These are phyloP conservation scores for Myriosclerotinia curreyana DNA, from an alignment of 2,329 filamentous ascomycete genomes.

Conservation along the genomic window DNA sequence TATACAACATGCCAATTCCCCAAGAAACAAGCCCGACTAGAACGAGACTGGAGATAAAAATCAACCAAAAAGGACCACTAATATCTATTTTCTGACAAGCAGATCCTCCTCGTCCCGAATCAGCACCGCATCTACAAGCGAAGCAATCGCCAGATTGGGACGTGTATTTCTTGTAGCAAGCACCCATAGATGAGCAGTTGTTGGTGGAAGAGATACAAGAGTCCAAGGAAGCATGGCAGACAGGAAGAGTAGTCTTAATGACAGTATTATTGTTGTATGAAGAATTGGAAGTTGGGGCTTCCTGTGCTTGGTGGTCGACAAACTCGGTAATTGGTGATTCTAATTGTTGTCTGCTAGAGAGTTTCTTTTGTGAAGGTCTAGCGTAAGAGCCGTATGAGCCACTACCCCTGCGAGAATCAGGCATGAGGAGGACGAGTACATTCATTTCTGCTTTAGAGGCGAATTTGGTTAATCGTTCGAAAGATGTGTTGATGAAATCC, in stretches of 20 bases:
- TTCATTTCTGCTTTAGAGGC: constrained; percentile 36
- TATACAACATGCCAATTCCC: constrained; percentile 75
- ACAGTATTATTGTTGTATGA: constrained; percentile 23
- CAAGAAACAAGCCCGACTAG: constrained; percentile 66
- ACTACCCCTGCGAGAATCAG: constrained; percentile 30
- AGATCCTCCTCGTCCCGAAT: constrained; percentile 55
- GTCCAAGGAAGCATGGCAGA: constrained; percentile 71
- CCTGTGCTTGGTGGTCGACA: constrained; percentile 15
- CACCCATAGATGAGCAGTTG: constrained; percentile 79
- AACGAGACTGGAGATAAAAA: constrained; percentile 69
- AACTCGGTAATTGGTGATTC: constrained; percentile 36
- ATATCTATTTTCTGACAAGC: constrained; percentile 91
- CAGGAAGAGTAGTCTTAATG: constrained; percentile 43
- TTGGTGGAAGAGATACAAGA: constrained; percentile 68
- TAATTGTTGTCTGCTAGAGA: constrained; percentile 30
- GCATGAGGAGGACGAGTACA: constrained; percentile 36
- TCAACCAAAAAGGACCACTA: constrained; percentile 83
- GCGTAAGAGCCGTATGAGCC: constrained; percentile 36
- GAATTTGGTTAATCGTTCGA: constrained; percentile 32
- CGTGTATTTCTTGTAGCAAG: constrained; percentile 66
- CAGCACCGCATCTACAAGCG: constrained; percentile 64
- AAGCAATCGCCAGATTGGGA: constrained; percentile 61
- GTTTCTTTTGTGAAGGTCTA: constrained; percentile 26
- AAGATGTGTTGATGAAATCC: constrained; percentile 10
- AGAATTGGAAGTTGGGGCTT: constrained; percentile 22